Conservation (phyloP, 345 rosid species). For the Pseudoturritis turrita region DNA sequence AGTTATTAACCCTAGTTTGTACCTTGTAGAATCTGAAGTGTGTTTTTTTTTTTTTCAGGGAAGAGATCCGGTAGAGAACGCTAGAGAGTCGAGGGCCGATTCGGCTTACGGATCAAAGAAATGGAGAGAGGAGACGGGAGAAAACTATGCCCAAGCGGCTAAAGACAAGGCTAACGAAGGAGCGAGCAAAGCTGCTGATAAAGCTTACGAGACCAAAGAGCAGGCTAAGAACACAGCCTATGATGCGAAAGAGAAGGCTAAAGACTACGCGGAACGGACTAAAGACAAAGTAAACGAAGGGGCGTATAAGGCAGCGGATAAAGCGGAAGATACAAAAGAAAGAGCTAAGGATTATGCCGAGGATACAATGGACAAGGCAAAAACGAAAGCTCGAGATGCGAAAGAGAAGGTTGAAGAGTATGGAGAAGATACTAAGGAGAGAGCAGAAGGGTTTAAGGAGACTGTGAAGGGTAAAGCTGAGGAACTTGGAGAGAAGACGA, state of each 20-base stretch:
- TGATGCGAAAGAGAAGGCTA: slow-evolving; percentile 23
- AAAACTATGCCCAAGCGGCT: slow-evolving; percentile 14
- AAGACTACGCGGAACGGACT: slow-evolving; percentile 18
- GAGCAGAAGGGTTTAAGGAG: slow-evolving; percentile 26
- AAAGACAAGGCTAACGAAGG: slow-evolving; percentile 25
- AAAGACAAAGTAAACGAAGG: slow-evolving; percentile 21
- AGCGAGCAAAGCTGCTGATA: slow-evolving; percentile 22
- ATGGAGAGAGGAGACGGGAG: slow-evolving; percentile 19
- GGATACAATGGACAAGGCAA: slow-evolving; percentile 22
- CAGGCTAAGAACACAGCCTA: slow-evolving; percentile 22
- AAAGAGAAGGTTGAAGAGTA: slow-evolving; percentile 26
- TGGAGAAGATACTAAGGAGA: slow-evolving; percentile 23
- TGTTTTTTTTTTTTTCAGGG: neutral
- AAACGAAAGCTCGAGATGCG: slow-evolving; percentile 15
- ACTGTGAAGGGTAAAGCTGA: slow-evolving; percentile 27
- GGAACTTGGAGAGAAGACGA: slow-evolving; percentile 31
- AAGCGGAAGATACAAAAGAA: slow-evolving; percentile 25
- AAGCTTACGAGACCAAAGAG: slow-evolving; percentile 23
- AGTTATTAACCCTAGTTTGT: neutral
- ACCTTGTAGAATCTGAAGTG: neutral
- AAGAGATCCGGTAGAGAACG: slow-evolving; percentile 14
- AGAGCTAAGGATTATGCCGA: slow-evolving; percentile 22
- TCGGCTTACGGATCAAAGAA: slow-evolving; percentile 21
- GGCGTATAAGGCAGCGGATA: slow-evolving; percentile 16
- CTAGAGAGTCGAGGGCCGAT: slow-evolving; percentile 12